Evolutionary conservation across 768 basidiomycete species (phyloP), one percentile per base, ranked within the genome.

Genomic region (Neoboletus magnificus): DNA sequence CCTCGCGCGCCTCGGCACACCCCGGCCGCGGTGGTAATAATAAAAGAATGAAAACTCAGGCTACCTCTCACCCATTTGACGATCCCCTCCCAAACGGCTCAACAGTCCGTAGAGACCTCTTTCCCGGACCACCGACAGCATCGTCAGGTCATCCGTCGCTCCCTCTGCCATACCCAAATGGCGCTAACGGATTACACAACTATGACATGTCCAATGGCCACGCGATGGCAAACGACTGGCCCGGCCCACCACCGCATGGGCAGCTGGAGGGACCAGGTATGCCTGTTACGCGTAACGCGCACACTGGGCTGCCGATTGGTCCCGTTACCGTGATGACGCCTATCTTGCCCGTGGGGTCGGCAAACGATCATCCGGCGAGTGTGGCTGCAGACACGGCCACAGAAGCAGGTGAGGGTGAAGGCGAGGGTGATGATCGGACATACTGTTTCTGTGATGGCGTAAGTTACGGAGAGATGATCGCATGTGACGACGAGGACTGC

Each of bases 401-500:
- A 2, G 82, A 78, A 37, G 83, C 78, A 16, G 79, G 66, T 1
- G 70, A 68, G 5, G 75, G 73, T 0, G 89, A 86, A 40, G 89
- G 79, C 5, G 80, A 79, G 45, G 78, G 74, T 18, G 81, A 80
- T 44, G 80, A 83, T 64, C 82, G 78, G 63, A 79, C 80, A 15
- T 96, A 98, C 67, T 98, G 94, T 73, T 80, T 86, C 76, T 98
- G 94, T 71, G 79, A 90, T 61, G 77, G 87, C 18, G 79, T 85
- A 56, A 93, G 91, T 65, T 94, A 87, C 63, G 94, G 94, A 36
- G 89, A 94, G 74, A 96, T 97, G 93, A 91, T 97, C 63, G 93
- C 86, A 23, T 97, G 93, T 69, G 93, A 97, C 69, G 90, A 86
- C 63, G 74, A 77, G 18, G 77, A 79, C 43, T 96, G 93, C 73